Percentiles rank a stretch among this genome's conserved stretches.
phyloP scores from a whole-genome alignment of 2,329 filamentous ascomycete species.

The Aspergillus fructus region DNA sequence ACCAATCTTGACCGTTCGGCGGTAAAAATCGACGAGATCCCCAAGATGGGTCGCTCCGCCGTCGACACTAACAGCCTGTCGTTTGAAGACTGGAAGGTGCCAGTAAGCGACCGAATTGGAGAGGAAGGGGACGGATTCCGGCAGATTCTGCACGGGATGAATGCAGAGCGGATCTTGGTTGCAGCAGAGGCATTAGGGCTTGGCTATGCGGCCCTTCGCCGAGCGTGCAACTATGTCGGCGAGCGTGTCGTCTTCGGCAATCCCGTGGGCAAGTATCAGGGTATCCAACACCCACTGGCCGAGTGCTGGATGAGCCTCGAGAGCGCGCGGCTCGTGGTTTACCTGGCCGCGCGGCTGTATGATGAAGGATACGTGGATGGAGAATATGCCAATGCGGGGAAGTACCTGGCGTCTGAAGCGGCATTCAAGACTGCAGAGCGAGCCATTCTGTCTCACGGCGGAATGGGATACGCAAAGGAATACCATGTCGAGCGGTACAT shows the following conservation, averaged over 20 bases:
- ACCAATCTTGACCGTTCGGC: slow-evolving; percentile 40
- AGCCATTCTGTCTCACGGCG: slow-evolving; percentile 56
- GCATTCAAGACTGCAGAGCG: slow-evolving; percentile 57
- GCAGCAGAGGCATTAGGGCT: slow-evolving; percentile 45
- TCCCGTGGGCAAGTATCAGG: slow-evolving; percentile 57
- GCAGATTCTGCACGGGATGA: slow-evolving; percentile 43
- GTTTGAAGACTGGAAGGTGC: slow-evolving; percentile 47
- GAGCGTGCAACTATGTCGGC: slow-evolving; percentile 47
- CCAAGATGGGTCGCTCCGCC: slow-evolving; percentile 47
- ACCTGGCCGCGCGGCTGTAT: slow-evolving; percentile 58
- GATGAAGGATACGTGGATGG: slow-evolving; percentile 53
- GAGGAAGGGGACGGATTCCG: slow-evolving; percentile 47
- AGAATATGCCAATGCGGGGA: slow-evolving; percentile 56
- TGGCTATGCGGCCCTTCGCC: slow-evolving; percentile 45
- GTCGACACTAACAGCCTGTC: slow-evolving; percentile 47
- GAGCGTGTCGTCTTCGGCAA: slow-evolving; percentile 53
- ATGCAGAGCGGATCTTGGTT: slow-evolving; percentile 39
- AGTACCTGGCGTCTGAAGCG: slow-evolving; percentile 60
- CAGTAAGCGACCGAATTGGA: slow-evolving; percentile 40
- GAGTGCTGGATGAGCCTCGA: slow-evolving; percentile 60
- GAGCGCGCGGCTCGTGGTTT: slow-evolving; percentile 57
- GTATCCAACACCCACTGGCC: slow-evolving; percentile 56
- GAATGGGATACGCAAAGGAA: slow-evolving; percentile 61
- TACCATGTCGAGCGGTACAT: slow-evolving; percentile 60
- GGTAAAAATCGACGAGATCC: slow-evolving; percentile 45